Conservation (phyloP, 1,284 basidiomycete genomes). For the Boletus hoseneyae region DNA sequence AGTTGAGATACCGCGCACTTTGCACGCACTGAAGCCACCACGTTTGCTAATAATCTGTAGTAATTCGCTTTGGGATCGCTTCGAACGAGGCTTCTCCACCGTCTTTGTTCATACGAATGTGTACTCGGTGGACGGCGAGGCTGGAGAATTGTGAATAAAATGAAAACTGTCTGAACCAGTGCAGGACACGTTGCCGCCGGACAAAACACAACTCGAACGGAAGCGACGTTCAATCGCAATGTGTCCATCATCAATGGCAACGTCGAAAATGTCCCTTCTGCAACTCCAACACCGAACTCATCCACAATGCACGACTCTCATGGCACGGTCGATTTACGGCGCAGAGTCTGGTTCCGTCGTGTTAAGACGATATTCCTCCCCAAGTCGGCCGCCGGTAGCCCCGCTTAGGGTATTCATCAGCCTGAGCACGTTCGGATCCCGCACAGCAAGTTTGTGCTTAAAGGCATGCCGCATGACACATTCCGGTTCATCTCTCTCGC, state of each 20-base stretch:
- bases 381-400: too few species aligned
- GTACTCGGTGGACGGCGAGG: too few species aligned
- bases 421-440: background rate
- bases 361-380: too few species aligned
- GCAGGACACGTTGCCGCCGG: too few species aligned
- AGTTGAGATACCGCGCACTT: too few species aligned
- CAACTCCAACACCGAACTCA: background rate
- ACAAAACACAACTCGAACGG: background rate
- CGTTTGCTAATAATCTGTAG: too few species aligned
- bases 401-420: too few species aligned
- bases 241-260: slow-evolving; percentile 8
- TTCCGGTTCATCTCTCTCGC: too few species aligned
- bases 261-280: slow-evolving; percentile 2
- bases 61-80: background rate
- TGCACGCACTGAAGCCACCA: too few species aligned
- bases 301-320: background rate
- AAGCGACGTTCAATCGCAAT: slow-evolving; percentile 4
- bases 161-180: too few species aligned
- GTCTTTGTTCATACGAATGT: too few species aligned
- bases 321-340: background rate
- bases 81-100: background rate
- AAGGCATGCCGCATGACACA: background rate
- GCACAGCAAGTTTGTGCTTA: background rate
- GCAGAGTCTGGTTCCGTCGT: background rate
- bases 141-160: too few species aligned